phyloP scores from a whole-genome alignment of 441 rosid genomes.

The Brassica balearica region DNA sequence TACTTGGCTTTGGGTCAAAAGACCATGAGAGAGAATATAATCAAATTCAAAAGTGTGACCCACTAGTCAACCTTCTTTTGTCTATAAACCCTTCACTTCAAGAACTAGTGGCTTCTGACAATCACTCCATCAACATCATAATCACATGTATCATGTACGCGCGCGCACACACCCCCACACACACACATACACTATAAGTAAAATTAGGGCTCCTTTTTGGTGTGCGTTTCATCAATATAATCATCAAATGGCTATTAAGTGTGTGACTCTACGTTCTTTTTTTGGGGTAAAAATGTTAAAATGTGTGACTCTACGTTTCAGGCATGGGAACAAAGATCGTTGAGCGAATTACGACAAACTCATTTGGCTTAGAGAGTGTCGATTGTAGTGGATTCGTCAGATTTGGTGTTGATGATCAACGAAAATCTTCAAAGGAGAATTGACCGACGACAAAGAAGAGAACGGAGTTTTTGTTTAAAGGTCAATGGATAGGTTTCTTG shows the following conservation, averaged over 20 bases:
- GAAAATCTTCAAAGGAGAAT: constrained; percentile 38
- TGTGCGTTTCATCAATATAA: constrained; percentile 12
- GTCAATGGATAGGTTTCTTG: constrained; percentile 57
- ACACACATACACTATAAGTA: constrained; percentile 5
- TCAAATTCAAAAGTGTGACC: constrained; percentile 30
- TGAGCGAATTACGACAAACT: constrained; percentile 49
- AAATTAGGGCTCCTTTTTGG: constrained; percentile 16
- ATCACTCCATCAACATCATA: constrained; percentile 39
- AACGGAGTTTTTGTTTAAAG: constrained; percentile 34
- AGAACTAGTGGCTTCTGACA: constrained; percentile 45
- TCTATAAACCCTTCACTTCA: constrained; percentile 38
- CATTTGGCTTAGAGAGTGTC: constrained; percentile 44
- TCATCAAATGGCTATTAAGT: constrained; percentile 26
- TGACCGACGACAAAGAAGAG: constrained; percentile 30
- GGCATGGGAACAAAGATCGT: constrained; percentile 83
- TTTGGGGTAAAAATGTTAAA: no score
- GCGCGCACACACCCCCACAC: neutral
- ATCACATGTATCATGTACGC: constrained; percentile 17
- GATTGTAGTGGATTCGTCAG: constrained; percentile 40
- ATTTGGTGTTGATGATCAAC: constrained; percentile 54
- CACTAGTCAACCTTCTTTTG: constrained; percentile 46
- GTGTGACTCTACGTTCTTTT: neutral
- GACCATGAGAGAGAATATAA: constrained; percentile 38
- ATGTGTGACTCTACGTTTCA: constrained; percentile 44
- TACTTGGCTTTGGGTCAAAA: constrained; percentile 30